These are phyloP conservation scores for Ustilago crameri DNA, from an alignment of 1,284 basidiomycete species.

Conservation along the genomic window DNA sequence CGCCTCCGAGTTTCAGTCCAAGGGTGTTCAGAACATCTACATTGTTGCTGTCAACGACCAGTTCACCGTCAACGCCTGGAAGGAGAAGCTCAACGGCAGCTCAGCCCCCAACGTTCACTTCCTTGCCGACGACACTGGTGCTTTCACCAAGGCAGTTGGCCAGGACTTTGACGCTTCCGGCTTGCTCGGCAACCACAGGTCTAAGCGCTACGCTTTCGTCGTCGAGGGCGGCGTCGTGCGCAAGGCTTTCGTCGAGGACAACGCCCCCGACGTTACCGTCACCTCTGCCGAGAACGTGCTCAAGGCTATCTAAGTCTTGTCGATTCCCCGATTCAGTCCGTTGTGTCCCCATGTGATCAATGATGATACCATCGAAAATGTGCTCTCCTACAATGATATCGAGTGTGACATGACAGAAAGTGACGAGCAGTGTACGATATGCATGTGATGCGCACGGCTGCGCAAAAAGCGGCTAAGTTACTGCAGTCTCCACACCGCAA, in stretches of 20 bases:
- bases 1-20: conserved; percentile 54
- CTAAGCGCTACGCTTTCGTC: conserved; percentile 53
- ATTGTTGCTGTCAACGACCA: conserved; percentile 64
- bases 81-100: conserved; percentile 58
- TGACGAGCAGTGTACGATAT: too few species aligned
- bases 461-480: too few species aligned
- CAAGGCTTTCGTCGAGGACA: conserved; percentile 58
- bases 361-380: conserved; percentile 1
- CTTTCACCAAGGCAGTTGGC: conserved; percentile 62
- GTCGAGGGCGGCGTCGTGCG: conserved; percentile 60
- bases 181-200: conserved; percentile 56
- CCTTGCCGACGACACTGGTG: conserved; percentile 64
- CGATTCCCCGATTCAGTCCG: too few species aligned
- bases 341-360: neutral
- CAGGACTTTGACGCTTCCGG: conserved; percentile 63
- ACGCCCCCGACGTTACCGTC: conserved; percentile 57
- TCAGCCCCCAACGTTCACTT: conserved; percentile 55
- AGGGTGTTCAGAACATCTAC: conserved; percentile 62
- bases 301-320: conserved; percentile 25
- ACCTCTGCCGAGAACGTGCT: conserved; percentile 61
- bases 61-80: conserved; percentile 64
- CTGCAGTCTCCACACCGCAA: too few species aligned
- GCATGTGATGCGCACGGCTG: too few species aligned
- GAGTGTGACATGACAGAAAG: too few species aligned
- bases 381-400: neutral